Evolutionary conservation across 75 land plant genomes (phyloP).

Genomic region (Pinus albicaulis): DNA sequence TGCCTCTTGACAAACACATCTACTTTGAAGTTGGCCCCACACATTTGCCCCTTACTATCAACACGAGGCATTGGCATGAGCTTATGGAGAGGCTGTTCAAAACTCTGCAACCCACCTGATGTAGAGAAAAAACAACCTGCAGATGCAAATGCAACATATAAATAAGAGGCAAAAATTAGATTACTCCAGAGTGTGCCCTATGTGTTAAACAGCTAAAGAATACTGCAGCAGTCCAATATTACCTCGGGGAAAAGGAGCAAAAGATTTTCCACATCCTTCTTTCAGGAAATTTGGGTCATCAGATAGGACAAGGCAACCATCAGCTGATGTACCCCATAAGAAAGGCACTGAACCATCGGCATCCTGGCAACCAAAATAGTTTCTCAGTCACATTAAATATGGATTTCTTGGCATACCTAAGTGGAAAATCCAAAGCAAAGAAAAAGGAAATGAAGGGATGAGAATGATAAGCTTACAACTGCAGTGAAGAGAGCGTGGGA

Average conservation of each 20-base stretch:
- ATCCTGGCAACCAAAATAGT: slow-evolving; percentile 44
- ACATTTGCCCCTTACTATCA: slow-evolving; percentile 89
- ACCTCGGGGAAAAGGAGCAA: slow-evolving; percentile 97
- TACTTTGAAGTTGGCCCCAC: slow-evolving; percentile 84
- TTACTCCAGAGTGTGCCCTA: too few species aligned
- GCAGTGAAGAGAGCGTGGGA: slow-evolving; percentile 55
- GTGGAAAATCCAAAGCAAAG: too few species aligned
- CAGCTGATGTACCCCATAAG: slow-evolving; percentile 84
- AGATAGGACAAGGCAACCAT: slow-evolving; percentile 69
- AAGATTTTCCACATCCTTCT: slow-evolving; percentile 93
- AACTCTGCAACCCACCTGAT: slow-evolving; percentile 75
- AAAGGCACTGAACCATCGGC: slow-evolving; percentile 80
- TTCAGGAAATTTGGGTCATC: slow-evolving; percentile 69
- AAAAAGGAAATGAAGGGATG: too few species aligned
- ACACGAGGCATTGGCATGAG: slow-evolving; percentile 83
- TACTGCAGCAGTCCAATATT: not conserved
- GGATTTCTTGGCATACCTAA: too few species aligned
- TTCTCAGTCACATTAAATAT: too few species aligned
- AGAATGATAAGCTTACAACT: too few species aligned
- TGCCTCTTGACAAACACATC: slow-evolving; percentile 40
- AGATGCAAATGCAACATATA: not conserved
- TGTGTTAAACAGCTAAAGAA: not conserved
- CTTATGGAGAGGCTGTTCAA: slow-evolving; percentile 74
- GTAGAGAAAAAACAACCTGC: slow-evolving; percentile 68
- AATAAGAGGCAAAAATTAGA: not conserved